phyloP scores from a whole-genome alignment of 2,329 filamentous ascomycete species.

The Fusarium tjaetaba region DNA sequence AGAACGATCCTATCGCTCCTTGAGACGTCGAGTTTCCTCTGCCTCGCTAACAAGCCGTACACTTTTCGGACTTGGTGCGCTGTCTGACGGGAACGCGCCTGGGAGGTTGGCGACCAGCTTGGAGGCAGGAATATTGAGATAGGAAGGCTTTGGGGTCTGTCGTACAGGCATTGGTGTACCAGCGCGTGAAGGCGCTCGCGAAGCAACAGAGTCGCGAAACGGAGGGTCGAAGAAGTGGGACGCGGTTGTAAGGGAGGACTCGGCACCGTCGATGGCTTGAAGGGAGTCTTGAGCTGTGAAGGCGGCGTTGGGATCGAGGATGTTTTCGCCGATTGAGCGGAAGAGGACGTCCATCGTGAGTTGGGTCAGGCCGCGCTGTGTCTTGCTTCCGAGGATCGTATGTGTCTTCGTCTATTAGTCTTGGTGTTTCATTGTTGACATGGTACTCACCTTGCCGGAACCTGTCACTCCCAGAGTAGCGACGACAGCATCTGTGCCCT shows the following conservation, averaged over 20 bases:
- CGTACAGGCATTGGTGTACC: constrained; percentile 76
- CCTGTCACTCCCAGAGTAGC: constrained; percentile 95
- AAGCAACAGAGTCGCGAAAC: constrained; percentile 72
- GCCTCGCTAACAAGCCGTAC: constrained; percentile 55
- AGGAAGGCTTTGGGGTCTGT: constrained; percentile 50
- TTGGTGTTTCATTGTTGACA: constrained; percentile 13
- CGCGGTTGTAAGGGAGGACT: constrained; percentile 80
- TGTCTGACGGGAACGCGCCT: constrained; percentile 45
- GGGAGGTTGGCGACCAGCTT: constrained; percentile 36
- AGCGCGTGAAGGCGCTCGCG: constrained; percentile 70
- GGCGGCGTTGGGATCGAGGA: constrained; percentile 70
- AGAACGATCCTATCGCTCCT: constrained; percentile 46
- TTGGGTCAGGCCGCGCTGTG: constrained; percentile 89
- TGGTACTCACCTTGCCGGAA: constrained; percentile 81
- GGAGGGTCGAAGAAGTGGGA: constrained; percentile 81
- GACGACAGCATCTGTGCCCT: constrained; percentile 87
- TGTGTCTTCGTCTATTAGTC: constrained; percentile 72
- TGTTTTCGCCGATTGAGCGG: constrained; percentile 77
- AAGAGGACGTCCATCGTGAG: constrained; percentile 91
- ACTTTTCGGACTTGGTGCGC: constrained; percentile 53
- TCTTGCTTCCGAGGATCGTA: constrained; percentile 89
- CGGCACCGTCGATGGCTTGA: constrained; percentile 79
- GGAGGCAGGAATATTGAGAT: constrained; percentile 40
- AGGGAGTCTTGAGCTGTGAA: constrained; percentile 77
- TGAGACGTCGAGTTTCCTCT: constrained; percentile 38